Evolutionary conservation across 1,139 yeast species (phyloP).

Genomic region (Suhomyces kunorum): DNA sequence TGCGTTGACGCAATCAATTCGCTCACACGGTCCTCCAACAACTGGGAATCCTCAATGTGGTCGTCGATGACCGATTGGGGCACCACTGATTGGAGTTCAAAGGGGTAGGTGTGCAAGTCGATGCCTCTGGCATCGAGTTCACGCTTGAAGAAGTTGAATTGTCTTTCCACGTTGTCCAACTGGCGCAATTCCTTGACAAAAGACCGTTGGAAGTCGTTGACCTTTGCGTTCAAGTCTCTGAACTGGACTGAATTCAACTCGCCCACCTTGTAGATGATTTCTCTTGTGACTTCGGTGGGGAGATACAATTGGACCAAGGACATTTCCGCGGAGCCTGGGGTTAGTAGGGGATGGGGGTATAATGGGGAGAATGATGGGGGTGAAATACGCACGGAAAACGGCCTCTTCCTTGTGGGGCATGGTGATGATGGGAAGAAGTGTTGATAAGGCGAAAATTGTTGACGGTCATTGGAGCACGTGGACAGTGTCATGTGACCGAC

Average conservation of each 20-base stretch:
- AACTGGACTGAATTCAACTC: slow-evolving; percentile 65
- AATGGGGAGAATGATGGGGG: not conserved
- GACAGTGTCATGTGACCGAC: not conserved
- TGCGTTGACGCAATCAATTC: slow-evolving; percentile 43
- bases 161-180: slow-evolving; percentile 69
- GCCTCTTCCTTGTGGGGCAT: slow-evolving; percentile 58
- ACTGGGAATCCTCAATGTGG: slow-evolving; percentile 63
- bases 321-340: slow-evolving; percentile 72
- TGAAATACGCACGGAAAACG: slow-evolving; percentile 58
- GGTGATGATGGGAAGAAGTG: slow-evolving; percentile 3
- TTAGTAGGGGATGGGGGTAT: slow-evolving; percentile 16
- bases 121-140: slow-evolving; percentile 54
- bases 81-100: slow-evolving; percentile 39
- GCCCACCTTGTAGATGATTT: slow-evolving; percentile 64
- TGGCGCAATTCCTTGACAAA: slow-evolving; percentile 69
- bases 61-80: slow-evolving; percentile 76
- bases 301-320: slow-evolving; percentile 71
- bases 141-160: slow-evolving; percentile 51
- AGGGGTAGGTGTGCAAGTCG: slow-evolving; percentile 44
- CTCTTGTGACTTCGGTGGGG: slow-evolving; percentile 70
- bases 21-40: slow-evolving; percentile 45
- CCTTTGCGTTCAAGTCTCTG: slow-evolving; percentile 66
- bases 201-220: slow-evolving; percentile 70
- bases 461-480: slow-evolving; percentile 6
- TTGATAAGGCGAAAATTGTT: slow-evolving; percentile 5